These are phyloP conservation scores for Eimeria zaria DNA, from an alignment of 169 alveolate genomes.

Conservation along the genomic window DNA sequence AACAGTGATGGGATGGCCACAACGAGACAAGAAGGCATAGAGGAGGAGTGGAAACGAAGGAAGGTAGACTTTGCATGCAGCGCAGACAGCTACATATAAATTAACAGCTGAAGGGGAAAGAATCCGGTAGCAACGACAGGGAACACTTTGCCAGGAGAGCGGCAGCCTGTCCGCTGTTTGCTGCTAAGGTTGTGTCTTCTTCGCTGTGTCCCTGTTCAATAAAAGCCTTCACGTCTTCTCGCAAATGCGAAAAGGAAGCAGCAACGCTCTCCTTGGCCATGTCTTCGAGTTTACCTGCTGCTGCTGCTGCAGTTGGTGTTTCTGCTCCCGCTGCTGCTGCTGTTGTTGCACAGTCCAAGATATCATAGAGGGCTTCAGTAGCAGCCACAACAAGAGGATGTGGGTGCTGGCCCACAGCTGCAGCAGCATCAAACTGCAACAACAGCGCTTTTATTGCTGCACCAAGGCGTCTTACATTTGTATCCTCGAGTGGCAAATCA, in stretches of 20 bases:
- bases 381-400: conserved; percentile 10
- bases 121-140: neutral
- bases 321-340: conserved; percentile 5
- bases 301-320: neutral
- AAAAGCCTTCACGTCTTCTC: neutral
- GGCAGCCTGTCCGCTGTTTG: conserved; percentile 16
- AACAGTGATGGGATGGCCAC: neutral
- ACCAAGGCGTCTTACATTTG: neutral
- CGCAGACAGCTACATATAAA: neutral
- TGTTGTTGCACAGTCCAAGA: neutral
- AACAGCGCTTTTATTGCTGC: neutral
- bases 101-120: neutral
- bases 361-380: neutral
- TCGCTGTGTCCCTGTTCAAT: neutral
- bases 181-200: neutral
- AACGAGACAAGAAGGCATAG: neutral
- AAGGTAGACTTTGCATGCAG: neutral
- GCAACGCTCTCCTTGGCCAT: neutral
- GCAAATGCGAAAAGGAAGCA: neutral
- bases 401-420: neutral
- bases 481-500: neutral
- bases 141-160: neutral
- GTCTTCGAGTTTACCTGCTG: neutral
- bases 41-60: neutral
- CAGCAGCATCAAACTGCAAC: neutral